Percentiles rank a stretch among this genome's conserved stretches.
phyloP scores from a whole-genome alignment of 1,139 yeast species.

The Suhomyces maxii region DNA sequence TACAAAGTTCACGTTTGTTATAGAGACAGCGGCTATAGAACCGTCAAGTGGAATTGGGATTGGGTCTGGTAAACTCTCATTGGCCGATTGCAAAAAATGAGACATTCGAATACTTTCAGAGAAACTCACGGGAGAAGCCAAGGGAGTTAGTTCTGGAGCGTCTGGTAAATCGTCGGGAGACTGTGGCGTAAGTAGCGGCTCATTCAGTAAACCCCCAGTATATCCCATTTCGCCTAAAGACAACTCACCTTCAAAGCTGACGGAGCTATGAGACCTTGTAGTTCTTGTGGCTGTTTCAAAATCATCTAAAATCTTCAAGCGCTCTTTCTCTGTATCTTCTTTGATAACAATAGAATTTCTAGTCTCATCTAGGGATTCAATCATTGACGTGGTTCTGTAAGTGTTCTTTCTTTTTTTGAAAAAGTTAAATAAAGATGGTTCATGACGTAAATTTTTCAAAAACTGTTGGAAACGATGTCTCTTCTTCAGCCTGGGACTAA shows the following conservation, averaged over 20 bases:
- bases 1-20: too few relatives aligned
- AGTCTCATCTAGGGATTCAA: too few relatives aligned
- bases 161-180: neutral
- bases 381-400: neutral
- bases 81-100: too few relatives aligned
- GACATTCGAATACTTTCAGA: too few relatives aligned
- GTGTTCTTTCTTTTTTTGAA: neutral
- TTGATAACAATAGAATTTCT: neutral
- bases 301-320: too few relatives aligned
- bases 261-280: neutral
- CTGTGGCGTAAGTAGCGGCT: neutral
- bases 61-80: too few relatives aligned
- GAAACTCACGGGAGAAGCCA: too few relatives aligned
- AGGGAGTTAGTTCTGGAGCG: too few relatives aligned
- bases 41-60: too few relatives aligned
- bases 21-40: too few relatives aligned
- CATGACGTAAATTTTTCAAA: neutral
- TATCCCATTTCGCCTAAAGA: neutral
- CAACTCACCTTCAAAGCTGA: neutral
- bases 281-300: neutral
- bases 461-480: neutral
- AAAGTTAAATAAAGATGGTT: neutral
- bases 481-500: neutral
- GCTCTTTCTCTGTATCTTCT: neutral
- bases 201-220: neutral